These are phyloP conservation scores for Goffeauzyma gilvescens DNA, from an alignment of 768 basidiomycete species.

Conservation along the genomic window DNA sequence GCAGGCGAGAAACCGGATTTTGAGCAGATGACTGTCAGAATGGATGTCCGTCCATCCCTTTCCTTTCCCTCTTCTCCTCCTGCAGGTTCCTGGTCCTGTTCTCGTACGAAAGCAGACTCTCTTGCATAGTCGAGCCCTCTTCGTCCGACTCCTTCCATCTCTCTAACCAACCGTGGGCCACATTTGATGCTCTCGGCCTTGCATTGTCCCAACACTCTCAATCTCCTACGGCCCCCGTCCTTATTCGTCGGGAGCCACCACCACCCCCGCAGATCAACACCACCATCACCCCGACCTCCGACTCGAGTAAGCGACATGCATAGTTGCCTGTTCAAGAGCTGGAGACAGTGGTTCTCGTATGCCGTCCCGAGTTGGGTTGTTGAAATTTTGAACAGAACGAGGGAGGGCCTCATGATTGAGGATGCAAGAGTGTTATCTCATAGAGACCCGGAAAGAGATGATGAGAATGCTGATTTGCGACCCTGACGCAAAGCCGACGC, in stretches of 20 bases:
- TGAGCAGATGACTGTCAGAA: constrained; percentile 46
- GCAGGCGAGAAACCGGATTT: constrained; percentile 59
- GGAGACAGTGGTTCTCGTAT: constrained; percentile 54
- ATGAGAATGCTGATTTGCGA: constrained; percentile 3
- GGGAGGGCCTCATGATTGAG: constrained; percentile 12
- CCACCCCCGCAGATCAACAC: constrained; percentile 75
- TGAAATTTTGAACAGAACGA: constrained; percentile 29
- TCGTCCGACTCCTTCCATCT: constrained; percentile 72
- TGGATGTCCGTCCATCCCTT: constrained; percentile 16
- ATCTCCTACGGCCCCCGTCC: constrained; percentile 32
- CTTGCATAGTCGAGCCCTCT: constrained; percentile 24
- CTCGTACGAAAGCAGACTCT: constrained; percentile 1
- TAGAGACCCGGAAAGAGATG: constrained; percentile 6
- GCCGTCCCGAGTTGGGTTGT: constrained; percentile 49
- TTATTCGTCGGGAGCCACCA: constrained; percentile 55
- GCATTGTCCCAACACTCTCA: constrained; percentile 71
- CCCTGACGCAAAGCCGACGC: constrained; percentile 8
- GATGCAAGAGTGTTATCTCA: constrained; percentile 10
- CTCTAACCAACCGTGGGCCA: constrained; percentile 62
- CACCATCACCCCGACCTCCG: constrained; percentile 76
- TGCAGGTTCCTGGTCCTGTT: constrained; percentile 4
- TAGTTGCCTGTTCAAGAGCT: constrained; percentile 43
- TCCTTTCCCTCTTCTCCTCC: background rate
- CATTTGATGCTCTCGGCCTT: constrained; percentile 73
- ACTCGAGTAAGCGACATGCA: constrained; percentile 64